These are phyloP conservation scores for Geotrichum histeridarum DNA, from an alignment of 1,139 yeast species.

Conservation along the genomic window DNA sequence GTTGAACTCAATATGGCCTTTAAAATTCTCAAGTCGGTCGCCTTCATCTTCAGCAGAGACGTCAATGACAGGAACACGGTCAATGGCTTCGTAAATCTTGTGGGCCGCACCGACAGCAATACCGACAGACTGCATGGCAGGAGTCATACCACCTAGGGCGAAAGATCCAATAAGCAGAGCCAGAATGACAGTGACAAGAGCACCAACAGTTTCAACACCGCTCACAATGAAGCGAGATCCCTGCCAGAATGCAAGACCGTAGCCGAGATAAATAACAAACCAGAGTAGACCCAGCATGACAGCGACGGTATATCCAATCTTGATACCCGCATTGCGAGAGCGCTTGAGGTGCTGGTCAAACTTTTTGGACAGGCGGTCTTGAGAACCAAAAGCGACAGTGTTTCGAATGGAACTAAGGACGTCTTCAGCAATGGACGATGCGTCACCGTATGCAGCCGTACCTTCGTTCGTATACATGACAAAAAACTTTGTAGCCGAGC, in stretches of 20 bases:
- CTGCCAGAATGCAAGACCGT: conserved; percentile 44
- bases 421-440: conserved; percentile 44
- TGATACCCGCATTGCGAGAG: conserved; percentile 25
- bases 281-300: conserved; percentile 38
- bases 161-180: conserved; percentile 43
- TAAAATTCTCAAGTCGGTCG: conserved; percentile 34
- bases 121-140: conserved; percentile 40
- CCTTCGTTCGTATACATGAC: conserved; percentile 35
- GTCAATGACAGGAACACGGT: conserved; percentile 40
- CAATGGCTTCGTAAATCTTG: conserved; percentile 42
- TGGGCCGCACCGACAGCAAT: conserved; percentile 42
- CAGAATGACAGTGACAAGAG: conserved; percentile 38
- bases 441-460: conserved; percentile 36
- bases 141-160: conserved; percentile 41
- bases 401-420: conserved; percentile 41
- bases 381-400: conserved; percentile 44
- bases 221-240: conserved; percentile 40
- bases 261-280: conserved; percentile 36
- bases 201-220: conserved; percentile 35
- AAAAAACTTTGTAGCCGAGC: conserved; percentile 32
- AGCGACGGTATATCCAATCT: conserved; percentile 31
- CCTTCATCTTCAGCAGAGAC: conserved; percentile 33
- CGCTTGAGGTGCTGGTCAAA: conserved; percentile 30
- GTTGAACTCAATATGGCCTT: conserved; percentile 54
- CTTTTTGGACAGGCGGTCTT: conserved; percentile 36